Conservation (phyloP, 2,329 filamentous ascomycete genomes). For the Aspergillus novoparasiticus region DNA sequence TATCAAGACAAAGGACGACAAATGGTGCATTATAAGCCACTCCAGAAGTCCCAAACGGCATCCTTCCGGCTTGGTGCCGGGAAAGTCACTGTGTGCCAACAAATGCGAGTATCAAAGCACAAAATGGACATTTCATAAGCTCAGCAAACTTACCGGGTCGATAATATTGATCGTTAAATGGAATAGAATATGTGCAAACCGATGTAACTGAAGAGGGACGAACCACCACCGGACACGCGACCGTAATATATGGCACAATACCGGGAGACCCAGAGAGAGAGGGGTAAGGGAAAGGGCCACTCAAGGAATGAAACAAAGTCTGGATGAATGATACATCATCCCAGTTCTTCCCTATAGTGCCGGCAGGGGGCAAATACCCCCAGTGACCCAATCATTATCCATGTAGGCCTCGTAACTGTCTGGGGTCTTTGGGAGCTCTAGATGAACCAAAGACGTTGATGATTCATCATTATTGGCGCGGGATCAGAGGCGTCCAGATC, state of each 20-base stretch:
- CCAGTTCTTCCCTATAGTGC: not conserved
- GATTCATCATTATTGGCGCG: not conserved
- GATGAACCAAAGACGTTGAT: not conserved
- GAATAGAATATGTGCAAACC: not conserved
- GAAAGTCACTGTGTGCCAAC: not conserved
- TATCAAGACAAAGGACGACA: not conserved
- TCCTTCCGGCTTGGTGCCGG: not conserved
- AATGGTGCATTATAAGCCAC: not conserved
- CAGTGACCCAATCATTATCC: slow-evolving; percentile 14
- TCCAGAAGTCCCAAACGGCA: not conserved
- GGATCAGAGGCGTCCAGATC: not conserved
- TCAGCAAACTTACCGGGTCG: not conserved
- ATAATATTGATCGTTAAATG: not conserved
- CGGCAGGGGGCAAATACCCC: slow-evolving; percentile 5
- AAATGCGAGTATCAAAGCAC: not conserved
- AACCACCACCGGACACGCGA: not conserved
- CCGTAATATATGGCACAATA: not conserved
- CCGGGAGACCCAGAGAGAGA: slow-evolving; percentile 10
- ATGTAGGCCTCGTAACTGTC: slow-evolving; percentile 1
- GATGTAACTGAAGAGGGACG: not conserved
- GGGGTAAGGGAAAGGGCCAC: slow-evolving; percentile 15
- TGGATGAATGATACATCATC: slow-evolving; percentile 15
- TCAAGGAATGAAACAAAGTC: slow-evolving; percentile 7
- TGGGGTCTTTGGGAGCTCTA: not conserved
- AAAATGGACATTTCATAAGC: not conserved